A percentile compares a stretch with the other conserved stretches of the same genome.
phyloP scores from a whole-genome alignment of 768 basidiomycete genomes.

The Obba rivulosa region DNA sequence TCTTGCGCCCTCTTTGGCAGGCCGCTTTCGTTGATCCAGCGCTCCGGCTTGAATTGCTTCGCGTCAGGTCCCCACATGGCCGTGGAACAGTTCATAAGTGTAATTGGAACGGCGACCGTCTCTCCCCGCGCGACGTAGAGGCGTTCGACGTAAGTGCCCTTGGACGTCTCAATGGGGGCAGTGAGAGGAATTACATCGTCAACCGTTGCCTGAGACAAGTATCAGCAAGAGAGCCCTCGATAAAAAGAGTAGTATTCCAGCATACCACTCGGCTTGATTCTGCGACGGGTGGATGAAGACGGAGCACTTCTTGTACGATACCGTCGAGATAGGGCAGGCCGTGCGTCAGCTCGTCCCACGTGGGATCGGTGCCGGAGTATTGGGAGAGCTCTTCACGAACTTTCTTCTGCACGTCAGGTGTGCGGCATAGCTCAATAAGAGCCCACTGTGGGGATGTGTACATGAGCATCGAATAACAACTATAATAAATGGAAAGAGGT shows the following conservation, averaged over 20 bases:
- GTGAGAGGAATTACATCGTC: constrained; percentile 36
- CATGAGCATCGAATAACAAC: background rate
- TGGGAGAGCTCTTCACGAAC: constrained; percentile 43
- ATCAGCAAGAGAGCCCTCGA: background rate
- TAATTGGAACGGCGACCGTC: constrained; percentile 32
- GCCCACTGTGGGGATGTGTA: constrained; percentile 36
- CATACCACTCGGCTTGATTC: constrained; percentile 35
- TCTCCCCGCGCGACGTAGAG: constrained; percentile 37
- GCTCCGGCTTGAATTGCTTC: constrained; percentile 37
- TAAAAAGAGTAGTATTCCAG: constrained; percentile 2
- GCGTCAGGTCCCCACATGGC: constrained; percentile 41
- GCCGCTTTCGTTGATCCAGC: constrained; percentile 33
- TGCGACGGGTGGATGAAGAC: constrained; percentile 37
- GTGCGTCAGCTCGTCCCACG: constrained; percentile 47
- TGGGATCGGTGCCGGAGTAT: constrained; percentile 41
- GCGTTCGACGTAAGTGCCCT: constrained; percentile 24
- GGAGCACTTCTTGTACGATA: constrained; percentile 39
- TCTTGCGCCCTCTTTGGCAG: constrained; percentile 26
- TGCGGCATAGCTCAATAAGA: constrained; percentile 46
- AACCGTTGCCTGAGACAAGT: constrained; percentile 26
- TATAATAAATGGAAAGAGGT: too few relatives aligned
- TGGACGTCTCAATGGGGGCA: constrained; percentile 23
- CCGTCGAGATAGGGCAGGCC: constrained; percentile 53
- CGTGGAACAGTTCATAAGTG: constrained; percentile 34
- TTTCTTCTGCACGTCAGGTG: constrained; percentile 40